Percentiles rank a stretch among this genome's conserved stretches.
These are phyloP conservation scores for Auriculariales sp. DNA, from an alignment of 768 basidiomycete species.

Conservation along the genomic window DNA sequence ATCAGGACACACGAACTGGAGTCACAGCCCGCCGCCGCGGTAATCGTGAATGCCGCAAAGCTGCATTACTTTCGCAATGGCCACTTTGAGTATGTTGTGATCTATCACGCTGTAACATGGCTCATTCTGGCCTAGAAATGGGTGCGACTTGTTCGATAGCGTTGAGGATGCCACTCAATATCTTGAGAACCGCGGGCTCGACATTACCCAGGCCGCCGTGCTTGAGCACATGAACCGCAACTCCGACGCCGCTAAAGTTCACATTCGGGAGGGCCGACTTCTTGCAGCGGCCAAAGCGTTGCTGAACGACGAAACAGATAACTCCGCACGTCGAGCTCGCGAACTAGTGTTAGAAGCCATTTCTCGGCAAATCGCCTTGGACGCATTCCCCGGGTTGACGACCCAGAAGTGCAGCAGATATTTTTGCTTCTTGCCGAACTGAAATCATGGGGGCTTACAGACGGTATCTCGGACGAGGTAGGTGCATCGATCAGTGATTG, in stretches of 20 bases:
- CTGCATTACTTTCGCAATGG: conserved; percentile 29
- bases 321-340: too few relatives aligned
- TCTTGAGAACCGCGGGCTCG: conserved; percentile 37
- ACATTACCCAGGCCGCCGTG: conserved; percentile 29
- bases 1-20: conserved; percentile 24
- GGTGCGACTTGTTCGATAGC: conserved; percentile 30
- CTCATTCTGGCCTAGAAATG: conserved; percentile 22
- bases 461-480: too few relatives aligned
- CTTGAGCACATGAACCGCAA: conserved; percentile 26
- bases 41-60: conserved; percentile 29
- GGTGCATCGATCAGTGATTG: too few relatives aligned
- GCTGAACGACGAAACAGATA: conserved; percentile 20
- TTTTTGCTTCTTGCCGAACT: too few relatives aligned
- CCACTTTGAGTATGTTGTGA: conserved; percentile 19
- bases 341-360: too few relatives aligned
- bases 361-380: too few relatives aligned
- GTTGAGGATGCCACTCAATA: conserved; percentile 40
- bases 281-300: conserved; percentile 33
- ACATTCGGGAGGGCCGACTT: conserved; percentile 30
- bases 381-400: too few relatives aligned
- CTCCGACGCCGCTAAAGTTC: conserved; percentile 38
- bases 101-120: conserved; percentile 1
- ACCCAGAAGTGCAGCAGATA: too few relatives aligned
- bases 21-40: conserved; percentile 15
- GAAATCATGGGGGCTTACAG: too few relatives aligned